Conservation (phyloP, 495 filamentous ascomycete genomes). For the Cercophora scortea region DNA sequence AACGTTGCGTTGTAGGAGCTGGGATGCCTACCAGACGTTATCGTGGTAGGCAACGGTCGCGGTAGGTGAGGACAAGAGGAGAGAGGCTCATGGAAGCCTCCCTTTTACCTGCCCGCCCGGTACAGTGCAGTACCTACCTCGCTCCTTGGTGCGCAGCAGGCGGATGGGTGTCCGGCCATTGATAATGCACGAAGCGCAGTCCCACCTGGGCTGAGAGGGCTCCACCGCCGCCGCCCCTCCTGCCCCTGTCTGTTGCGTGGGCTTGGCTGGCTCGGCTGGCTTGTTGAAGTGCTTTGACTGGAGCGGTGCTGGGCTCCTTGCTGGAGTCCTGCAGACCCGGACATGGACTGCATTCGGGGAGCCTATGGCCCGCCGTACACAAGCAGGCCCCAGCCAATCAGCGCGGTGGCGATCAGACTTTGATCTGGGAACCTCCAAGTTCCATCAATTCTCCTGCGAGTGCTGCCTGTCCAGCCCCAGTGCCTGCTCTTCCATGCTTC, state of each 20-base stretch:
- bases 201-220: neutral
- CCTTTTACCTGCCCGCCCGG: no score
- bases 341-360: constrained; percentile 11
- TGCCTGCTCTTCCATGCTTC: neutral
- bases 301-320: neutral
- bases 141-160: no score
- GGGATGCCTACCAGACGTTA: no score
- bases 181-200: constrained; percentile 2
- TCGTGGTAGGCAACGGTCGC: no score
- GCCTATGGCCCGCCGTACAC: constrained; percentile 14
- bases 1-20: no score
- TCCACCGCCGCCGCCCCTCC: neutral
- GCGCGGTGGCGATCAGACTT: constrained; percentile 26
- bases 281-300: neutral
- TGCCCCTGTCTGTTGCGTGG: no score
- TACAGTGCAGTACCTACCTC: no score
- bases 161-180: neutral
- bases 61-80: neutral
- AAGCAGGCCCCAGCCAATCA: constrained; percentile 20
- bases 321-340: constrained; percentile 4
- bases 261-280: no score
- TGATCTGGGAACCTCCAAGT: constrained; percentile 23
- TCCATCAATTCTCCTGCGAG: constrained; percentile 9
- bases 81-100: neutral
- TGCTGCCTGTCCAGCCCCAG: no score